phyloP scores from a whole-genome alignment of 345 rosid genomes.

The Brassica incana region DNA sequence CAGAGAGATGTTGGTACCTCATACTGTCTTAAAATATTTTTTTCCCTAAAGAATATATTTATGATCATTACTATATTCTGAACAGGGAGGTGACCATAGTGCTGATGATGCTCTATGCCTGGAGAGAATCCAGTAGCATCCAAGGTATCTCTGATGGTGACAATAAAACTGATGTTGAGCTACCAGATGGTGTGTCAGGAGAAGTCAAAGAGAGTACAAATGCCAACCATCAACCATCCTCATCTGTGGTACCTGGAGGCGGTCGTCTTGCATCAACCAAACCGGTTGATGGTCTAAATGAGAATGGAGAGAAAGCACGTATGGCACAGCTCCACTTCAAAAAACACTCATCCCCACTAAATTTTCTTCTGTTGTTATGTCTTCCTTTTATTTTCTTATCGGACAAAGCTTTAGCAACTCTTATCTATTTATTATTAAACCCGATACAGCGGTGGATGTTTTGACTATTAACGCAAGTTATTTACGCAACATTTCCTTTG shows the following conservation, averaged over 20 bases:
- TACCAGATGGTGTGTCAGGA: not conserved
- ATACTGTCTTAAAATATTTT: not conserved
- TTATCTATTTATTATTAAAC: too few relatives aligned
- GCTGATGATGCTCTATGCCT: not conserved
- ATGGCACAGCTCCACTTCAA: too few relatives aligned
- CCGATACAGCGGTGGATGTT: not conserved
- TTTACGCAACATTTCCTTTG: not conserved
- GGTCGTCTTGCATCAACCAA: not conserved
- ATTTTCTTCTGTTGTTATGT: too few relatives aligned
- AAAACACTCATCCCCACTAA: too few relatives aligned
- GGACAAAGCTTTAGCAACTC: not conserved
- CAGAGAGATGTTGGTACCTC: not conserved
- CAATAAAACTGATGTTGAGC: not conserved
- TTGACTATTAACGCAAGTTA: not conserved
- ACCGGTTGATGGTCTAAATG: too few relatives aligned
- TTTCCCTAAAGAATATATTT: not conserved
- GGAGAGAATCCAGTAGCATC: not conserved
- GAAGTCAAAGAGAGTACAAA: not conserved
- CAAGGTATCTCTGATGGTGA: not conserved
- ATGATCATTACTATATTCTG: not conserved
- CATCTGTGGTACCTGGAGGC: not conserved
- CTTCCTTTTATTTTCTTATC: not conserved
- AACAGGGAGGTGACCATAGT: not conserved
- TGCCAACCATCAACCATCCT: not conserved
- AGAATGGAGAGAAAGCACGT: too few relatives aligned